These are phyloP conservation scores for Speleostelium caveatum DNA, from an alignment of 78 protist genomes.

Conservation along the genomic window DNA sequence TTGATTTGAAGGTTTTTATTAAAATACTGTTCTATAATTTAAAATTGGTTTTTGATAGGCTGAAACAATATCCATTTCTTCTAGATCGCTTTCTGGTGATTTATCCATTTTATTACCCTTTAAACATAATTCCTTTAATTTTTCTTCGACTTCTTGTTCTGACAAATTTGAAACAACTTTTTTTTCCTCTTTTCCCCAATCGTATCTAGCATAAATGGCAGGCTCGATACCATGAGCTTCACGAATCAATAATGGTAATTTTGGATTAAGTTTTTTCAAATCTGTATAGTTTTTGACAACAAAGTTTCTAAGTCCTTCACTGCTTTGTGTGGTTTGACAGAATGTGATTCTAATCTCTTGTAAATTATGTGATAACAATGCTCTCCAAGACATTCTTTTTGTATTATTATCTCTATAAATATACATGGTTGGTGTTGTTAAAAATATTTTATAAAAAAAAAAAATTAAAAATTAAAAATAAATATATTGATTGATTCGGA, in stretches of 20 bases:
- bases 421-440: too few relatives aligned
- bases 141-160: conserved; percentile 78
- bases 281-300: conserved; percentile 71
- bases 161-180: conserved; percentile 65
- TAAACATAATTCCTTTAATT: conserved; percentile 71
- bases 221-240: conserved; percentile 77
- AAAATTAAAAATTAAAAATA: too few relatives aligned
- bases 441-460: too few relatives aligned
- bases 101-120: conserved; percentile 51
- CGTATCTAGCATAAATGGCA: conserved; percentile 73
- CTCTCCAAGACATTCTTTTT: conserved; percentile 70
- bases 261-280: conserved; percentile 65
- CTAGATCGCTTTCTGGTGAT: conserved; percentile 71
- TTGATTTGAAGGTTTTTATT: too few relatives aligned
- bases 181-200: conserved; percentile 78
- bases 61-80: conserved; percentile 52
- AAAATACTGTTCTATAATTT: conserved; percentile 45
- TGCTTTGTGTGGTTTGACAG: conserved; percentile 48
- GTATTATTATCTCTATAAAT: too few relatives aligned
- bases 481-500: too few relatives aligned
- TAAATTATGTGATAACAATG: conserved; percentile 75
- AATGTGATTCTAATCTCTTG: conserved; percentile 70
- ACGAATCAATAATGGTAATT: conserved; percentile 71
- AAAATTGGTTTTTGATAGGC: conserved; percentile 45
- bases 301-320: conserved; percentile 77